A percentile compares a stretch with the other conserved stretches of the same genome.
These are phyloP conservation scores for Phialophora tarda DNA, from an alignment of 2,329 filamentous ascomycete species.

Conservation along the genomic window DNA sequence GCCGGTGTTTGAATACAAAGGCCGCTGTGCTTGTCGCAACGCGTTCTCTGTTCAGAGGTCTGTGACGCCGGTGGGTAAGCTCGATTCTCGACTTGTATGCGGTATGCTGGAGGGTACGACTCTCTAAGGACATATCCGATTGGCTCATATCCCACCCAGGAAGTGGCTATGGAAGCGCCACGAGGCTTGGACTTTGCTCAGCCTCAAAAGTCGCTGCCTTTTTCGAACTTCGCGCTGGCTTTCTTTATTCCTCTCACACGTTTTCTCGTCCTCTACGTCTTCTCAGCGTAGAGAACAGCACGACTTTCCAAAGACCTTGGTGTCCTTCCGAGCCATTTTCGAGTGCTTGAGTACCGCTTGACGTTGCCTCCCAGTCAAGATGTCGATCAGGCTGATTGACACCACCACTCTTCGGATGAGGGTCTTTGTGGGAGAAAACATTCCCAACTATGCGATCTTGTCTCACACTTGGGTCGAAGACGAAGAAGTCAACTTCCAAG, in stretches of 20 bases:
- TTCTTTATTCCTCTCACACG: background rate
- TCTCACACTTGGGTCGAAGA: slow-evolving; percentile 23
- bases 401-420: slow-evolving; percentile 2
- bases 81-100: too few relatives aligned
- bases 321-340: background rate
- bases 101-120: too few relatives aligned
- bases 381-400: slow-evolving; percentile 17
- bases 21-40: background rate
- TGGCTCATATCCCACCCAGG: background rate
- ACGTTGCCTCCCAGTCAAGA: background rate
- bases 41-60: background rate
- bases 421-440: slow-evolving; percentile 5
- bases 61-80: too few relatives aligned
- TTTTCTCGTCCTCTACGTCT: background rate
- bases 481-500: slow-evolving; percentile 20
- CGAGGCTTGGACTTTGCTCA: background rate
- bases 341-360: background rate
- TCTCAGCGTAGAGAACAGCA: background rate
- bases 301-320: background rate
- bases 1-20: background rate
- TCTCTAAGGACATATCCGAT: background rate
- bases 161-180: background rate
- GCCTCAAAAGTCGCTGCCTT: background rate
- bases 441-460: slow-evolving; percentile 22
- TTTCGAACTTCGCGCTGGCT: background rate